phyloP scores from a whole-genome alignment of 306 rosid species.

The Quercus suber region DNA sequence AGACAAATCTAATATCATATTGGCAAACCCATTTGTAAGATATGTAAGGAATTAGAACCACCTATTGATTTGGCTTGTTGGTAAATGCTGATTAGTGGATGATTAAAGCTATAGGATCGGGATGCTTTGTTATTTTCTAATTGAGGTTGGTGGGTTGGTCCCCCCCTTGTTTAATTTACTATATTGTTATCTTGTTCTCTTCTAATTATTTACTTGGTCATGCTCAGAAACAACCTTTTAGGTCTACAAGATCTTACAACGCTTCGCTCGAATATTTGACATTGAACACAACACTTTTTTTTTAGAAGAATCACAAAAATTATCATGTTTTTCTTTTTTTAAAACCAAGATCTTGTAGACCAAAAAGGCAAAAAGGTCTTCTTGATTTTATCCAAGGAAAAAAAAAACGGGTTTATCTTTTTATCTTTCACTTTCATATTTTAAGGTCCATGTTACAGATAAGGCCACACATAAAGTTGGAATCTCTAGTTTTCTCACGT shows the following conservation, averaged over 20 bases:
- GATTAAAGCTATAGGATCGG: background rate
- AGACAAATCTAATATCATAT: background rate
- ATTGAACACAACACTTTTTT: too few species aligned
- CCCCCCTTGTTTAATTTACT: background rate
- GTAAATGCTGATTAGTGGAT: background rate
- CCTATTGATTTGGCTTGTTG: background rate
- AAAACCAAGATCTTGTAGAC: too few species aligned
- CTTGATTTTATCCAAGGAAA: too few species aligned
- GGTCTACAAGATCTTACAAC: too few species aligned
- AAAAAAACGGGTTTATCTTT: too few species aligned
- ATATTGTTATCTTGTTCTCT: background rate
- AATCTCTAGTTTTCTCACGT: background rate
- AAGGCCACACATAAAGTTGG: conserved; percentile 26
- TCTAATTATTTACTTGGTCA: conserved; percentile 21
- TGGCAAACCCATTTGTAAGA: background rate
- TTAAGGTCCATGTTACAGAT: conserved; percentile 33
- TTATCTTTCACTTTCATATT: too few species aligned
- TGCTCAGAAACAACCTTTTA: conserved; percentile 22
- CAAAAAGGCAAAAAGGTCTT: too few species aligned
- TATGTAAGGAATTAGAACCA: background rate
- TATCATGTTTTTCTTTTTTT: too few species aligned
- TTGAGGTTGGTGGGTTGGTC: conserved; percentile 15
- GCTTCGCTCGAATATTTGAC: too few species aligned
- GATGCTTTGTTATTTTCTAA: conserved; percentile 1
- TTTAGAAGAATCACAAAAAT: too few species aligned